phyloP scores from a whole-genome alignment of 805 yeast genomes.

The Ogataea parapolymorpha region DNA sequence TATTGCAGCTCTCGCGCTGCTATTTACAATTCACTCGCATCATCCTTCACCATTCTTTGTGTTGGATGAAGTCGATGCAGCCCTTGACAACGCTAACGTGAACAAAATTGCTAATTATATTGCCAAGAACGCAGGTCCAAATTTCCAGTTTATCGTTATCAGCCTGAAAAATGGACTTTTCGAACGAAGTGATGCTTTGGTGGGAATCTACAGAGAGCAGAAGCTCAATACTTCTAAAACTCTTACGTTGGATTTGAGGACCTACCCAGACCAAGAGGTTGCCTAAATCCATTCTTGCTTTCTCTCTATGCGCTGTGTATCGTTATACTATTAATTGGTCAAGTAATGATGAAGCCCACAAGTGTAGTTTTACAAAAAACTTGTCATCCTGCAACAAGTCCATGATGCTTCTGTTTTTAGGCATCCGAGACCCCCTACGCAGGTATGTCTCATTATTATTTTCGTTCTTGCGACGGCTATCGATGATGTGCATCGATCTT shows the following conservation, averaged over 20 bases:
- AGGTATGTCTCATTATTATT: conserved; percentile 50
- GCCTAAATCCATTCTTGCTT: conserved; percentile 5
- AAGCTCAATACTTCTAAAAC: conserved; percentile 67
- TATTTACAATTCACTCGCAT: conserved; percentile 86
- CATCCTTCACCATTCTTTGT: conserved; percentile 96
- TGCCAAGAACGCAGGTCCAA: conserved; percentile 65
- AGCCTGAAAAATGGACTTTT: conserved; percentile 83
- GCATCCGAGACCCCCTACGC: conserved; percentile 48
- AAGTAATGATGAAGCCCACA: conserved; percentile 58
- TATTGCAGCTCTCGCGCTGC: conserved; percentile 88
- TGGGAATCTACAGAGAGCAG: conserved; percentile 89
- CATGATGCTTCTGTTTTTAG: conserved; percentile 52
- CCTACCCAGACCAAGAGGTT: conserved; percentile 43
- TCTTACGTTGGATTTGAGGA: conserved; percentile 67
- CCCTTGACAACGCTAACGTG: conserved; percentile 87
- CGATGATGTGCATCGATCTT: conserved; percentile 17
- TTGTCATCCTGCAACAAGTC: conserved; percentile 53
- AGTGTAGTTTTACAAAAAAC: conserved; percentile 55
- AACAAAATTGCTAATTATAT: conserved; percentile 84
- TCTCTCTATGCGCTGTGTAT: background rate
- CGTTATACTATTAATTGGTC: conserved; percentile 21
- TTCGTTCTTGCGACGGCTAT: conserved; percentile 22
- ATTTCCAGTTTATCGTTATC: conserved; percentile 88
- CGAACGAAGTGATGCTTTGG: conserved; percentile 85
- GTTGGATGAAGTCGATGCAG: conserved; percentile 97